Conservation (phyloP, 345 rosid genomes). For the Boechera stricta region DNA sequence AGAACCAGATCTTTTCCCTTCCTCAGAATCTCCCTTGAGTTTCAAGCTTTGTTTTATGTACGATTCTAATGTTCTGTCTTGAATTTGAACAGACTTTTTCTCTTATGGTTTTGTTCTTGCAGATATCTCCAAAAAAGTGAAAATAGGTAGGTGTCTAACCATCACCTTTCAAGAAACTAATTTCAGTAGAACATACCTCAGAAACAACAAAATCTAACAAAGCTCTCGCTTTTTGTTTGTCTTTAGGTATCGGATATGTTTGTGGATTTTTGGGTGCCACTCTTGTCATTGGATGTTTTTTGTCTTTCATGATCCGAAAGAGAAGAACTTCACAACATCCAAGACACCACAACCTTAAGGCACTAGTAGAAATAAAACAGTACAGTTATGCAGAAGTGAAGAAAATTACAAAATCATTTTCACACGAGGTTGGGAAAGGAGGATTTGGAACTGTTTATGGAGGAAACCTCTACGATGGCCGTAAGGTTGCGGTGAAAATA, state of each 20-base stretch:
- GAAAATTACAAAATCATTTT: constrained; percentile 47
- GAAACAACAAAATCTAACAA: neutral
- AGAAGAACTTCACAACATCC: constrained; percentile 33
- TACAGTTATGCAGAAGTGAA: constrained; percentile 35
- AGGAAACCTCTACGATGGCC: constrained; percentile 39
- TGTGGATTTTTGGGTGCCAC: constrained; percentile 45
- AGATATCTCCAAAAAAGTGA: no score
- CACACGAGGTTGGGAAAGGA: constrained; percentile 39
- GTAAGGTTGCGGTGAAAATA: constrained; percentile 46
- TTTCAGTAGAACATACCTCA: neutral
- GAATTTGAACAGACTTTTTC: no score
- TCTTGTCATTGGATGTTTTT: constrained; percentile 23
- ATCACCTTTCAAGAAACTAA: no score
- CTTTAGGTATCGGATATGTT: constrained; percentile 50
- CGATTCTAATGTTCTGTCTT: no score
- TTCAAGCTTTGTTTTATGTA: neutral
- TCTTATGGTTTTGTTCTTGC: no score
- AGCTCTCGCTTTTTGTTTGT: neutral
- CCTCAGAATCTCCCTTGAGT: neutral
- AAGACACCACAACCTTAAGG: no score
- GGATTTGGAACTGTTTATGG: constrained; percentile 43
- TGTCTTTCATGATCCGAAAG: constrained; percentile 21
- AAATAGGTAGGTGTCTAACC: no score
- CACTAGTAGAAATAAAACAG: constrained; percentile 25
- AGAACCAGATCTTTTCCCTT: neutral